These are phyloP conservation scores for Petunia axillaris DNA, from an alignment of 257 asterid species.

Conservation along the genomic window DNA sequence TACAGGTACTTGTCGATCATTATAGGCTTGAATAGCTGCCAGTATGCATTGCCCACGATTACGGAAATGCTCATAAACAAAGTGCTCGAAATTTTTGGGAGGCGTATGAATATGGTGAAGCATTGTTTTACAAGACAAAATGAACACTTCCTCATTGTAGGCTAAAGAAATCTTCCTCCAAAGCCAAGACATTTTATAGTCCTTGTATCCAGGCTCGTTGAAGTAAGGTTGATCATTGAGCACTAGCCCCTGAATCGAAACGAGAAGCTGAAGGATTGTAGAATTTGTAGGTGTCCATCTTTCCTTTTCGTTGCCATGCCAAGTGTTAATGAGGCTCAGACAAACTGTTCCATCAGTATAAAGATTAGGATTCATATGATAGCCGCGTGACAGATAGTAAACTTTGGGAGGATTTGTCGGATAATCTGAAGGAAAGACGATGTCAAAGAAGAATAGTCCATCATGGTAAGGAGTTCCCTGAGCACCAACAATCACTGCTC, in stretches of 20 bases:
- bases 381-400: constrained; percentile 51
- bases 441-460: constrained; percentile 75
- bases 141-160: constrained; percentile 43
- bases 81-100: constrained; percentile 48
- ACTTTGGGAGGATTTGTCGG: constrained; percentile 57
- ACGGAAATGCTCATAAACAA: constrained; percentile 45
- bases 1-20: constrained; percentile 26
- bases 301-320: constrained; percentile 40
- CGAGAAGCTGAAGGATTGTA: constrained; percentile 57
- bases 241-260: constrained; percentile 71
- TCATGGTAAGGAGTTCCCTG: constrained; percentile 68
- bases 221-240: constrained; percentile 55
- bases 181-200: background rate
- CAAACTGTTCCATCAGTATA: constrained; percentile 49
- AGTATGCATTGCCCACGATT: constrained; percentile 34
- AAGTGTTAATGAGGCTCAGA: constrained; percentile 59
- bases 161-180: constrained; percentile 17
- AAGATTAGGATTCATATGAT: constrained; percentile 61
- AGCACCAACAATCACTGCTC: constrained; percentile 66
- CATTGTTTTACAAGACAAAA: constrained; percentile 57
- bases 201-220: constrained; percentile 51
- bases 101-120: constrained; percentile 32
- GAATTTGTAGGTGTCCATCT: constrained; percentile 46
- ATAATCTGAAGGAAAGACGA: constrained; percentile 51
- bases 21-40: constrained; percentile 39